Evolutionary conservation across 2,329 filamentous ascomycete genomes (phyloP).

Genomic region (Diaporthe sp.): DNA sequence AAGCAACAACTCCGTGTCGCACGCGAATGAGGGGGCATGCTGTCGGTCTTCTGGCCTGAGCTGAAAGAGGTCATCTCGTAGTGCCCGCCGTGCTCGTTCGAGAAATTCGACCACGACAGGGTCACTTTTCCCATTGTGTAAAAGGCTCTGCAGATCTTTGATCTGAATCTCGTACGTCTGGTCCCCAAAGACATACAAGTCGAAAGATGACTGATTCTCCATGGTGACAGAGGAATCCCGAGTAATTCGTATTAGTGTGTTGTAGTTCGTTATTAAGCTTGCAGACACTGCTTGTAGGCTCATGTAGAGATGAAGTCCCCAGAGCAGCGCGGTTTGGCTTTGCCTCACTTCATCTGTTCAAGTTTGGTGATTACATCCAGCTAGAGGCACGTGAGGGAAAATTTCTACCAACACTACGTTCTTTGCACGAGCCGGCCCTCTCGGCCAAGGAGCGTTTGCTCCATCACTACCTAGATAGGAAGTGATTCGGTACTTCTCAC

Average conservation of each 20-base stretch:
- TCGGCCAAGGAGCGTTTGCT: neutral
- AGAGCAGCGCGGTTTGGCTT: neutral
- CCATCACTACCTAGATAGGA: neutral
- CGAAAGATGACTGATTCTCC: neutral
- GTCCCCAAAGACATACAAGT: neutral
- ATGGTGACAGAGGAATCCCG: neutral
- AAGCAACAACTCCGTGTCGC: neutral
- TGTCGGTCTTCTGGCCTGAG: neutral
- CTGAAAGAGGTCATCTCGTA: neutral
- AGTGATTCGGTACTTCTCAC: neutral
- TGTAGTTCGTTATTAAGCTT: neutral
- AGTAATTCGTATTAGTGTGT: neutral
- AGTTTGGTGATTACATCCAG: neutral
- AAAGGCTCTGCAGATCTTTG: neutral
- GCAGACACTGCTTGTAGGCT: neutral
- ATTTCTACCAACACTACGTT: neutral
- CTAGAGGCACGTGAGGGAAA: neutral
- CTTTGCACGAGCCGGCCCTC: neutral
- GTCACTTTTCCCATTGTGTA: neutral
- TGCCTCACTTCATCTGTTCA: neutral
- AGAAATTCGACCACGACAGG: constrained; percentile 7
- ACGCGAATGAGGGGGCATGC: neutral
- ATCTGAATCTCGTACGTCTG: neutral
- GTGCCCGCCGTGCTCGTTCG: neutral
- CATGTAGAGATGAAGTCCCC: neutral